These are phyloP conservation scores for Pezicula carpinea DNA, from an alignment of 2,329 filamentous ascomycete genomes.

Conservation along the genomic window DNA sequence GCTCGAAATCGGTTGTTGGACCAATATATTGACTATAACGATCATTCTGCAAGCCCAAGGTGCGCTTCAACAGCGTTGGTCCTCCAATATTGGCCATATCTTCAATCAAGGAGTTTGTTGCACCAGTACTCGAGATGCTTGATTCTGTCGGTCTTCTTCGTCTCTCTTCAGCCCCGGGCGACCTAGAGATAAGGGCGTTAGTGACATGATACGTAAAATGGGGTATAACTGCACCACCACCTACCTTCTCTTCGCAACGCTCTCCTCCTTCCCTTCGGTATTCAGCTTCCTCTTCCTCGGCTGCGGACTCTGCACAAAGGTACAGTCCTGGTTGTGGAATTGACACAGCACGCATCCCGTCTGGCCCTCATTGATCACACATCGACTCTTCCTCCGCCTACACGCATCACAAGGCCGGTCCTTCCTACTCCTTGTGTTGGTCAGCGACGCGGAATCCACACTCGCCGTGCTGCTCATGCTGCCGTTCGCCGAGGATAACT, in stretches of 20 bases:
- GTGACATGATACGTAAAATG: neutral
- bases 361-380: constrained; percentile 73
- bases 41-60: constrained; percentile 71
- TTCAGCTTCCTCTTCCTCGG: constrained; percentile 77
- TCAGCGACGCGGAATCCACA: constrained; percentile 39
- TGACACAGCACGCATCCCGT: constrained; percentile 71
- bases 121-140: constrained; percentile 57
- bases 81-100: constrained; percentile 68
- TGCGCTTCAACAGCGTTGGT: constrained; percentile 61
- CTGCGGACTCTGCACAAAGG: constrained; percentile 70
- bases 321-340: constrained; percentile 73
- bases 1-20: constrained; percentile 77
- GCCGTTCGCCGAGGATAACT: constrained; percentile 30
- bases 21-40: constrained; percentile 82
- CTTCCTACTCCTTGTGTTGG: constrained; percentile 40
- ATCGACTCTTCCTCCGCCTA: constrained; percentile 67
- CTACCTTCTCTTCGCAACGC: constrained; percentile 65
- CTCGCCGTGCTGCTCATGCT: constrained; percentile 48
- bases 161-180: constrained; percentile 51
- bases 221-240: constrained; percentile 1
- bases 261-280: constrained; percentile 50
- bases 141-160: constrained; percentile 49
- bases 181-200: constrained; percentile 36
- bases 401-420: constrained; percentile 68
- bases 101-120: constrained; percentile 60